Evolutionary conservation across 768 basidiomycete species (phyloP), one percentile per base, ranked within the genome.

Genomic region (Pulveroboletus sp.): DNA sequence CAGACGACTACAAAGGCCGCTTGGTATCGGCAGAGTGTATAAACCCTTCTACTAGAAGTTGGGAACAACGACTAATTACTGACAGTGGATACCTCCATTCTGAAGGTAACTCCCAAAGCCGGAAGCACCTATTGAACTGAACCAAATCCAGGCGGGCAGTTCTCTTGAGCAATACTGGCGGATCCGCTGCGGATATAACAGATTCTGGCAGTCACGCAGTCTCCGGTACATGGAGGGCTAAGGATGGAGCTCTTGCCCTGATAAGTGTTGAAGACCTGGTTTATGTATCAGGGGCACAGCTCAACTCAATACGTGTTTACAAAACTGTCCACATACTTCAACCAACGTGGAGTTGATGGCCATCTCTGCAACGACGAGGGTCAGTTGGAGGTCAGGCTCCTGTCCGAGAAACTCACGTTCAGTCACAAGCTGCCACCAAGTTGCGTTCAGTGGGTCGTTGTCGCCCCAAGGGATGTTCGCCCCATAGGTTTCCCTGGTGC

Each of bases 361-460:
- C 83, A 86, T 84, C 38, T 78, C 83, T 82, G 50, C 46, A 27
- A 33, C 21, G 11, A 21, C 24, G 9, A 28, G 6, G 48, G 38
- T 56, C 35, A 52, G 39, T 21, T n/a, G 32, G 7, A 33, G 12
- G 27, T 43, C 44, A 3, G 44, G 35, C 31, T 11, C 21, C 27
- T 28, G 26, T 42, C 33, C n/a, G 8, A n/a, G 31, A 32, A 51
- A 69, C 75, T 54, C 49, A 82, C 85, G 76, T 68, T 88, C 85
- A 9, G 87, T 89, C 37, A 89, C 84, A 40, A 66, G 77, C 57
- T 89, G 87, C 87, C 87, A 89, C 82, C 84, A 89, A 9, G 88
- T 89, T 7, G 85, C 85, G 52, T 89, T 89, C 54, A 90, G 66
- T 0, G 87, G 87, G 60, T 86, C 86, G 47, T 74, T 71, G 3